Evolutionary conservation across 129 eudicot genomes (phyloP).

Genomic region (Escallonia herrerae): DNA sequence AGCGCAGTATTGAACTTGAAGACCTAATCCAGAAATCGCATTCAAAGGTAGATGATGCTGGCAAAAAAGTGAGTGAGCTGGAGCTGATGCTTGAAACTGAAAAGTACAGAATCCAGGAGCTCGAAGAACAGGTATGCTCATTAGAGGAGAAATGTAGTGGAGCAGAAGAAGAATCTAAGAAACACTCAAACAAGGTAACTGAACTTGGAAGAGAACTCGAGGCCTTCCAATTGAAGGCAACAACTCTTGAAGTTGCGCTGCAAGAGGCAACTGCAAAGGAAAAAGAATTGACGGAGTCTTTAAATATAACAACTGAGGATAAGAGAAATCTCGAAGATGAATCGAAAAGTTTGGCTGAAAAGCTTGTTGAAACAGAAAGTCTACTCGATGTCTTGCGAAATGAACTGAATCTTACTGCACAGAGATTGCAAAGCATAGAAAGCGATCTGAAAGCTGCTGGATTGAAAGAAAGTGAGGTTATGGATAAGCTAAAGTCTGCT

Average conservation of each 20-base stretch:
- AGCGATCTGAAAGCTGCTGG: constrained; percentile 57
- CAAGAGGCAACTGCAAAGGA: constrained; percentile 52
- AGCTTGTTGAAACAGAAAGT: constrained; percentile 61
- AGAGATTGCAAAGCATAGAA: constrained; percentile 59
- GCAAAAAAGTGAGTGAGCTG: constrained; percentile 58
- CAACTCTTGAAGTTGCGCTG: constrained; percentile 53
- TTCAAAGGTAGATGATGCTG: constrained; percentile 54
- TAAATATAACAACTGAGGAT: constrained; percentile 57
- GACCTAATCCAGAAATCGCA: constrained; percentile 53
- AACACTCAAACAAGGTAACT: constrained; percentile 43
- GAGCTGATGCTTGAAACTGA: constrained; percentile 73
- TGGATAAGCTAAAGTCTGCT: constrained; percentile 59
- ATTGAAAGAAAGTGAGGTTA: constrained; percentile 48
- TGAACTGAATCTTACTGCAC: constrained; percentile 52
- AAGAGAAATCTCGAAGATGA: constrained; percentile 56
- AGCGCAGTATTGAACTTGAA: constrained; percentile 74
- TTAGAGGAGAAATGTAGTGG: constrained; percentile 56
- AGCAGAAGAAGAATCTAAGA: constrained; percentile 53
- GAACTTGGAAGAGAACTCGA: constrained; percentile 70
- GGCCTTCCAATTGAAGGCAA: constrained; percentile 40
- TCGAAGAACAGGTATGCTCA: constrained; percentile 60
- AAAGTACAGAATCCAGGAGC: constrained; percentile 74
- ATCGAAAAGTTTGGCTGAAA: constrained; percentile 41
- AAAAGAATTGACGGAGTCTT: constrained; percentile 38
- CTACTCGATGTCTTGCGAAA: constrained; percentile 48